phyloP scores from a whole-genome alignment of 352 stramenopile genomes.

The Lagenidium giganteum region DNA sequence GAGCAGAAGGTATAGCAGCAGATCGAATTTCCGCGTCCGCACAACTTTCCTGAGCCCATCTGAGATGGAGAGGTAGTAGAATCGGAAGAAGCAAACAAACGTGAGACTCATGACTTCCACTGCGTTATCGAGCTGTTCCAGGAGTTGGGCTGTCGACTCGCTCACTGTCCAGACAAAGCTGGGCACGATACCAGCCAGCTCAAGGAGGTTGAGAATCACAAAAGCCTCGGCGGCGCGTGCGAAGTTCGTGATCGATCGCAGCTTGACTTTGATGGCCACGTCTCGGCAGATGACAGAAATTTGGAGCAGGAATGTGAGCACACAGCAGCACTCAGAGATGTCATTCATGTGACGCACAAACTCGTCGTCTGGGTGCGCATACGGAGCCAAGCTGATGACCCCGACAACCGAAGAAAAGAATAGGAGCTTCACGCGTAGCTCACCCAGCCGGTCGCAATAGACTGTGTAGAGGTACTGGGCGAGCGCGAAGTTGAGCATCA shows the following conservation, averaged over 20 bases:
- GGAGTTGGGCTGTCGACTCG: no score
- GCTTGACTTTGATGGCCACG: conserved; percentile 14
- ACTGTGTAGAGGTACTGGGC: conserved; percentile 8
- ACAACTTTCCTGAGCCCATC: conserved; percentile 1
- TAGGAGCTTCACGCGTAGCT: conserved; percentile 14
- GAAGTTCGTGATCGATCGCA: no score
- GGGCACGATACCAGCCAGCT: no score
- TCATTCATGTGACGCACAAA: conserved; percentile 19
- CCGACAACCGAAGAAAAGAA: conserved; percentile 17
- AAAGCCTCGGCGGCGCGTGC: no score
- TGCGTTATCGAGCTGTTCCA: conserved; percentile 6
- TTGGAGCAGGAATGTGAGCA: conserved; percentile 21
- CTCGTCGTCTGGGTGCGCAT: conserved; percentile 15
- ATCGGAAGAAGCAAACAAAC: conserved; percentile 16
- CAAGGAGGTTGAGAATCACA: no score
- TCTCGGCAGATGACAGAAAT: conserved; percentile 18
- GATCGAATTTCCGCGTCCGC: conserved; percentile 2
- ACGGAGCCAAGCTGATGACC: conserved; percentile 17
- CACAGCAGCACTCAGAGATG: conserved; percentile 16
- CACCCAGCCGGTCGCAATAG: conserved; percentile 6
- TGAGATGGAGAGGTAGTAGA: conserved; percentile 11
- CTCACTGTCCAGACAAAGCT: no score
- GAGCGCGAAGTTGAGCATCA: conserved; percentile 13
- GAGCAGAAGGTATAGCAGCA: conserved; percentile 12
- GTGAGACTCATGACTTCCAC: conserved; percentile 3